Conservation (phyloP, 768 basidiomycete genomes). For the Phaffia australis region DNA sequence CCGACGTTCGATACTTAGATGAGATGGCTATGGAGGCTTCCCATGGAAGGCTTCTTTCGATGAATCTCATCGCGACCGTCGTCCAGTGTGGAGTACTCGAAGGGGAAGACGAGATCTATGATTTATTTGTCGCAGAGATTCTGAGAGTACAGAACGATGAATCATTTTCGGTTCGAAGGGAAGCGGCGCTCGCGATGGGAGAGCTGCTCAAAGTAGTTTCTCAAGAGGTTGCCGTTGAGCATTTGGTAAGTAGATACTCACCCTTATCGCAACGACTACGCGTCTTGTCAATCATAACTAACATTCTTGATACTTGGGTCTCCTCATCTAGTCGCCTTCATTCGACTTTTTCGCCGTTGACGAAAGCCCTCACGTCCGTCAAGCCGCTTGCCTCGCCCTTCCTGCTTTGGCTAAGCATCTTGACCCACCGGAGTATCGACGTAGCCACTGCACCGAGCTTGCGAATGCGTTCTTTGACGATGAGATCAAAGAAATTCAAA, state of each 20-base stretch:
- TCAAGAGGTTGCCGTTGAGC: conserved; percentile 52
- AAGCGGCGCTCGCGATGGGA: conserved; percentile 78
- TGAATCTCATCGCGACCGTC: conserved; percentile 84
- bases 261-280: conserved; percentile 15
- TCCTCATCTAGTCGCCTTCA: conserved; percentile 55
- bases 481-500: conserved; percentile 56
- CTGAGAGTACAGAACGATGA: conserved; percentile 29
- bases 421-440: conserved; percentile 46
- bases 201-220: conserved; percentile 78
- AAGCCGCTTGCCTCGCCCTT: conserved; percentile 74
- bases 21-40: conserved; percentile 23
- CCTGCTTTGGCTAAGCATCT: conserved; percentile 67
- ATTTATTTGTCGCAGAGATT: conserved; percentile 31
- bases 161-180: conserved; percentile 63
- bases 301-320: background rate
- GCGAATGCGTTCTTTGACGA: conserved; percentile 56
- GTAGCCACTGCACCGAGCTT: conserved; percentile 55
- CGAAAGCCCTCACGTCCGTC: conserved; percentile 66
- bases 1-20: conserved; percentile 5
- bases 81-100: conserved; percentile 43
- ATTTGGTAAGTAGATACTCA: conserved; percentile 14
- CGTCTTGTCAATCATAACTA: background rate
- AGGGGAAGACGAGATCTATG: conserved; percentile 22
- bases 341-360: conserved; percentile 63
- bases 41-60: conserved; percentile 68